phyloP scores from a whole-genome alignment of 345 rosid genomes.

The Eucalyptus polyanthemos region DNA sequence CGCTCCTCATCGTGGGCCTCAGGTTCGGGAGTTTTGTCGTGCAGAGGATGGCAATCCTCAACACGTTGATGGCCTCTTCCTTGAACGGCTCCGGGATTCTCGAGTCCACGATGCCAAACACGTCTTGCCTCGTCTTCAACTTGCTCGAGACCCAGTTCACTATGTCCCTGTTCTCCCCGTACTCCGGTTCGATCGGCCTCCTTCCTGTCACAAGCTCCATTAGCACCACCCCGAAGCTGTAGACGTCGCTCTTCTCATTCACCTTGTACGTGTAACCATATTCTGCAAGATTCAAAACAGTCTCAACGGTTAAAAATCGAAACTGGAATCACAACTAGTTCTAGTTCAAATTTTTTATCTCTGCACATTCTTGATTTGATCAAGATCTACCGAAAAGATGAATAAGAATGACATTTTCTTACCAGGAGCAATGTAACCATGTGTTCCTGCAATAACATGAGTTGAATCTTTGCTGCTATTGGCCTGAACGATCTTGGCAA shows the following conservation, averaged over 20 bases:
- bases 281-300: not conserved
- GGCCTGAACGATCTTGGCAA: constrained; percentile 3
- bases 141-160: constrained; percentile 5
- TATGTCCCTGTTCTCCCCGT: constrained; percentile 1
- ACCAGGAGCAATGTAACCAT: constrained; percentile 11
- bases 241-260: constrained; percentile 9
- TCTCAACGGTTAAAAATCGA: not conserved
- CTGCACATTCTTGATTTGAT: not conserved
- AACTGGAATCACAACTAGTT: not conserved
- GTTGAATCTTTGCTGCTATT: not conserved
- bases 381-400: not conserved
- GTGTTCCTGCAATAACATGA: constrained; percentile 1
- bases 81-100: not conserved
- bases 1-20: constrained; percentile 6
- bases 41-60: constrained; percentile 5
- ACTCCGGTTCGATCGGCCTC: not conserved
- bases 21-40: not conserved
- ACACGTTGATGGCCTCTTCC: not conserved
- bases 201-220: constrained; percentile 8
- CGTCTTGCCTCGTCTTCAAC: not conserved
- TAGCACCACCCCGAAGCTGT: constrained; percentile 10
- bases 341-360: not conserved
- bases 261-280: constrained; percentile 4
- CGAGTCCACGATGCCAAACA: not conserved
- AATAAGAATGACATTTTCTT: not conserved